Percentiles rank a stretch among this genome's conserved stretches.
Evolutionary conservation across 495 filamentous ascomycete species (phyloP).

Genomic region (Evansstolkia leycettana): DNA sequence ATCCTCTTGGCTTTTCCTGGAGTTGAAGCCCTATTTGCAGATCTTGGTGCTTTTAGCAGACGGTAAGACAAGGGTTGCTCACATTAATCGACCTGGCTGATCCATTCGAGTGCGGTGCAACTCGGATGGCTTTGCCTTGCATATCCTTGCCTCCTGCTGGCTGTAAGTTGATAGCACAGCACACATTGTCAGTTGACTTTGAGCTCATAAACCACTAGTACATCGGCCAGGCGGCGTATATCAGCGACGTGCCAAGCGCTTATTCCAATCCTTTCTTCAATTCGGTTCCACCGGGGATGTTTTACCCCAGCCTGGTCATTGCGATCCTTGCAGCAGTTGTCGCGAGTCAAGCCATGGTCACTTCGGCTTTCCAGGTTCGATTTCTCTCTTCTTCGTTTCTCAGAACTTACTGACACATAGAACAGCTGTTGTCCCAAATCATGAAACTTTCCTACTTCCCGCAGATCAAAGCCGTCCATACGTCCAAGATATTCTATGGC

Average conservation of each 20-base stretch:
- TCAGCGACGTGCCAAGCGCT: slow-evolving; percentile 45
- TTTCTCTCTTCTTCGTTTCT: background rate
- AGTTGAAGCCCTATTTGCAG: slow-evolving; percentile 64
- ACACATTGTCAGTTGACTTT: slow-evolving; percentile 8
- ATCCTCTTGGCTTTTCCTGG: slow-evolving; percentile 62
- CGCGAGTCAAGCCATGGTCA: slow-evolving; percentile 69
- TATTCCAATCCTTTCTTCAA: slow-evolving; percentile 66
- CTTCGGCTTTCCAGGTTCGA: slow-evolving; percentile 44
- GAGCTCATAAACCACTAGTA: slow-evolving; percentile 25
- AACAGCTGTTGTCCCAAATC: slow-evolving; percentile 54
- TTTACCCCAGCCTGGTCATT: slow-evolving; percentile 53
- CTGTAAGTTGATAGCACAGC: too few species aligned
- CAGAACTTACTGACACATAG: too few species aligned
- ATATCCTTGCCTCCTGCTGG: slow-evolving; percentile 54
- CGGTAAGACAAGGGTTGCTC: slow-evolving; percentile 11
- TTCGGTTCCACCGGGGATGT: slow-evolving; percentile 48
- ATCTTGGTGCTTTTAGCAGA: slow-evolving; percentile 54
- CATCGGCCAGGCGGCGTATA: slow-evolving; percentile 63
- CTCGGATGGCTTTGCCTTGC: slow-evolving; percentile 51
- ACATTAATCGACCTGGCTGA: slow-evolving; percentile 5
- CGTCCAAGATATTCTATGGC: slow-evolving; percentile 50
- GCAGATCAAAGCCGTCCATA: slow-evolving; percentile 57
- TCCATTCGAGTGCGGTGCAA: slow-evolving; percentile 53
- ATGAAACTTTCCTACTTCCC: slow-evolving; percentile 68
- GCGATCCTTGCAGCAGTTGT: slow-evolving; percentile 61